Evolutionary conservation across 2,329 filamentous ascomycete species (phyloP), one percentile per base, ranked within the genome.

Genomic region (Stemphylium beticola): DNA sequence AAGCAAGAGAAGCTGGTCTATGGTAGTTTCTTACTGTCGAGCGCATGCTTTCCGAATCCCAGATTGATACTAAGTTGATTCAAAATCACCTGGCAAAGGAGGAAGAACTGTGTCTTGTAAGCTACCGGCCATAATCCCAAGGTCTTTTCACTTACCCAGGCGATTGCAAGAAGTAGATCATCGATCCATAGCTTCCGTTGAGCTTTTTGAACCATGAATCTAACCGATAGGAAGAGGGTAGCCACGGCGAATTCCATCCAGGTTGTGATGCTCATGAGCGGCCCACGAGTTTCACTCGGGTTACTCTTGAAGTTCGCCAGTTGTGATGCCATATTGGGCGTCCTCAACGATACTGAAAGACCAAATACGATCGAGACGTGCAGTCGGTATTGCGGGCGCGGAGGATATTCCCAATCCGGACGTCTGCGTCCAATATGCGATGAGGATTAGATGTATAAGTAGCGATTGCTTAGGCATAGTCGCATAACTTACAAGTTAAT

Each of bases 141-240:
- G 2, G 10, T 22, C 31, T 11, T 15, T 15, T 37, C 4, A 24
- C 50, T 53, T 37, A 53, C 50, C 50, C 44, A 53, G n/a, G 43
- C 49, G 12, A 53, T 26, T 4, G 33, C 20, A 17, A 53, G 50
- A 17, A 53, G 10, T 9, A 39, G 17, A 10, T 47, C 45, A 15
- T 53, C 50, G 10, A 31, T 42, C 50, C 50, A 53, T 33, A 49
- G 37, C 20, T 53, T 53, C 20, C 46, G 39, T 10, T 49, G 50
- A 2, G 11, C 29, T 32, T 20, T 15, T 26, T 45, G 44, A 17
- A 53, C 42, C 15, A 9, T 22, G 14, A 45, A 40, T 7, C 50
- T 43, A 32, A 53, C 22, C 17, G 18, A 44, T 4, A 53, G 11
- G 4, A 53, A 53, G n/a, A 18, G 17, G n/a, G 40, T n/a, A 22